Base-by-base conservation (phyloP, 225 moss, liverwort and hornwort species). In the Marchantia paleacea region DNA sequence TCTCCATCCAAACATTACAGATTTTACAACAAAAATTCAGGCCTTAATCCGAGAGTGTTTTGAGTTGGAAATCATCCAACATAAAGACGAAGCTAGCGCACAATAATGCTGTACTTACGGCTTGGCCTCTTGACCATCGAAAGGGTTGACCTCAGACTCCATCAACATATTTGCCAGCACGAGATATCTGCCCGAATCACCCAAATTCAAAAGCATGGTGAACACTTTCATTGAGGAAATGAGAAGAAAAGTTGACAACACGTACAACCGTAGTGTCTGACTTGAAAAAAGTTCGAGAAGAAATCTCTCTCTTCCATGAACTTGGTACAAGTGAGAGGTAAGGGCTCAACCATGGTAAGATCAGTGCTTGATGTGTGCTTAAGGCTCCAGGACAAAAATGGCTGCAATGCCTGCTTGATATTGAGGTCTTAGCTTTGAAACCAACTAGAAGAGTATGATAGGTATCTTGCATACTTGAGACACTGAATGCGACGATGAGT, bases 401-500 rank as follows among this genome's bases (percentile, higher is more conserved):
- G 57, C 77, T 77, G 77, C 39, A 26, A 64, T 49, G 48, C 39
- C 31, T 24, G 53, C 48, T 22, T 30, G 26, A 12, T 62, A 11
- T 50, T 14, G 50, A 11, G 48, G 63, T 12, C 18, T 53, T 52
- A 16, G 51, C 39, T n/a, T 72, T 50, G 50, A 49, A 63, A 55
- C 24, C 4, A 65, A 52, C 47, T 50, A 51, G 52, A 25, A 65
- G 15, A 78, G 15, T 50, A 77, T 28, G 51, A 10, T 49, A 29
- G 18, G 15, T 55, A 54, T 75, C 29, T 55, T 48, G 78, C 94
- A 75, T 92, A 99, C 99, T 99, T 99, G 86, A 99, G 90, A 90
- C 99, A 99, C 85, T 99, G 99, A 79, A 99, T 95, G n/a, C 99
- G 91, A 55, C 99, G 92, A 80, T 99, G 94, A 29, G 99, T 99